Evolutionary conservation across 108 stramenopile species (phyloP).

Genomic region (Phaeodactylum tricornutum): DNA sequence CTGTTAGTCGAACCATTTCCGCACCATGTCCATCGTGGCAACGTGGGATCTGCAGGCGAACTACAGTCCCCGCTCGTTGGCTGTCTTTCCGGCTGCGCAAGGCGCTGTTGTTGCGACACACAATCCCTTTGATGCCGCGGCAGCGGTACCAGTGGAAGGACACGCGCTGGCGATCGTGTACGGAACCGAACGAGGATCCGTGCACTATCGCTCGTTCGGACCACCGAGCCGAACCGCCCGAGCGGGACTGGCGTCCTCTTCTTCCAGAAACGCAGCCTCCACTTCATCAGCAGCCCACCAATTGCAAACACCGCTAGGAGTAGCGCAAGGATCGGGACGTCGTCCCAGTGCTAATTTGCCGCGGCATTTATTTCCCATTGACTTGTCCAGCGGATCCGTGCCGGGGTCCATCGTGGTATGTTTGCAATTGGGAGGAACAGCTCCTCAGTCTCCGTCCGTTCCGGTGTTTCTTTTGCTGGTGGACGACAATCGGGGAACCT

Average conservation of each 20-base stretch:
- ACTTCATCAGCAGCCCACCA: not conserved
- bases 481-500: slow-evolving; percentile 60
- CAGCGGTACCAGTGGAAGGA: slow-evolving; percentile 4
- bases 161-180: slow-evolving; percentile 35
- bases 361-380: slow-evolving; percentile 26
- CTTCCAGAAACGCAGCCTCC: not conserved
- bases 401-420: slow-evolving; percentile 19
- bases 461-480: slow-evolving; percentile 67
- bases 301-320: slow-evolving; percentile 19
- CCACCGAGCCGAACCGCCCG: not conserved
- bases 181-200: slow-evolving; percentile 67
- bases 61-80: slow-evolving; percentile 15
- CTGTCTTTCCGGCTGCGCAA: slow-evolving; percentile 21
- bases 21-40: slow-evolving; percentile 42
- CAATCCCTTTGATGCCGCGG: slow-evolving; percentile 22
- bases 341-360: too few relatives aligned
- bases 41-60: slow-evolving; percentile 28
- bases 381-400: slow-evolving; percentile 19
- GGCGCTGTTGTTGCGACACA: slow-evolving; percentile 3
- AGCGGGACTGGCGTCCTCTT: not conserved
- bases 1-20: too few relatives aligned
- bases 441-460: not conserved
- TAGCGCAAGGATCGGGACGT: slow-evolving; percentile 20
- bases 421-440: not conserved
- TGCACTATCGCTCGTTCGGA: slow-evolving; percentile 58